These are phyloP conservation scores for Lippia alba DNA, from an alignment of 305 asterid species.

Conservation along the genomic window DNA sequence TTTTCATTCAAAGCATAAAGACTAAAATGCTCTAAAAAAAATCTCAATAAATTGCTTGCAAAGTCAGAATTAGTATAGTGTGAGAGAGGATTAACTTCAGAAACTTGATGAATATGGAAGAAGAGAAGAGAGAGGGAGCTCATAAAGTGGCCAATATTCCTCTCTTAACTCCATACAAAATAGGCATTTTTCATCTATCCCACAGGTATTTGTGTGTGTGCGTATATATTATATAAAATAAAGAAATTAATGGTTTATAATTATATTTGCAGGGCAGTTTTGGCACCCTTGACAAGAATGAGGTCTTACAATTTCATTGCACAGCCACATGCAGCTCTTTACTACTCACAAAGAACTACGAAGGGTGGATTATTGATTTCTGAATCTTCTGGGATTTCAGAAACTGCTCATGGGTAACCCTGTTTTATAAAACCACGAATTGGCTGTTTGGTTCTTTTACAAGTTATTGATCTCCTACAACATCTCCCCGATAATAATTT, in stretches of 20 bases:
- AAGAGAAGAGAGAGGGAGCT: conserved; percentile 18
- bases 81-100: neutral
- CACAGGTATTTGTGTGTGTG: conserved; percentile 33
- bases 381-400: conserved; percentile 44
- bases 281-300: conserved; percentile 47
- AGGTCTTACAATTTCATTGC: conserved; percentile 41
- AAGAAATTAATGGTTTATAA: neutral
- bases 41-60: too few species aligned
- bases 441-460: too few species aligned
- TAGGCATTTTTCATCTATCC: conserved; percentile 45
- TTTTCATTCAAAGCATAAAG: too few species aligned
- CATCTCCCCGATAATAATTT: too few species aligned
- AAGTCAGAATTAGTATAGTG: too few species aligned
- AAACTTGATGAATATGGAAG: conserved; percentile 28
- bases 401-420: conserved; percentile 45
- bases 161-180: conserved; percentile 40
- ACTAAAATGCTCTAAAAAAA: too few species aligned
- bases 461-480: too few species aligned
- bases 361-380: conserved; percentile 40
- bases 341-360: conserved; percentile 46
- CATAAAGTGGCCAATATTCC: conserved; percentile 17
- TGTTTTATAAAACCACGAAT: too few species aligned
- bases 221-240: neutral
- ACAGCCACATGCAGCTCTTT: conserved; percentile 44
- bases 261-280: conserved; percentile 36